A percentile compares a stretch with the other conserved stretches of the same genome.
Evolutionary conservation across 345 rosid genomes (phyloP).

Genomic region (Euphorbia lathyris): DNA sequence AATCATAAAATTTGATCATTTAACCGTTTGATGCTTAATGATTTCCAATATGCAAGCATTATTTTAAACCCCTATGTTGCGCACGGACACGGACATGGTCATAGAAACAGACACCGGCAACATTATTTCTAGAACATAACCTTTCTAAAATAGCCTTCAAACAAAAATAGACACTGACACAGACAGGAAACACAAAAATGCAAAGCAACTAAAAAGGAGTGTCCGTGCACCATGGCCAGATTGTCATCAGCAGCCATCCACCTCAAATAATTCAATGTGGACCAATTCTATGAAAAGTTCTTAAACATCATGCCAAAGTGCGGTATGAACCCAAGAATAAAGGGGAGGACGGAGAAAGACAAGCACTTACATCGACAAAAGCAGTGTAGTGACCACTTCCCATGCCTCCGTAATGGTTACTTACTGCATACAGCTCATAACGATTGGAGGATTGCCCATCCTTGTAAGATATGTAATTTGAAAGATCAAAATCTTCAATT

Average conservation of each 20-base stretch:
- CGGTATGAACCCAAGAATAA: not conserved
- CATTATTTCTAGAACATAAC: too few species aligned
- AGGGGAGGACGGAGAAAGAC: not conserved
- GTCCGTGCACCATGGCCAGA: too few species aligned
- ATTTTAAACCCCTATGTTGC: too few species aligned
- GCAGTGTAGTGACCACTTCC: slow-evolving; percentile 30
- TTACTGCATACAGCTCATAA: slow-evolving; percentile 23
- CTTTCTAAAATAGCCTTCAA: too few species aligned
- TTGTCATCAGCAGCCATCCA: not conserved
- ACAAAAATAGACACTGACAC: too few species aligned
- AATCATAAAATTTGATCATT: too few species aligned
- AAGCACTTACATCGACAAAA: slow-evolving; percentile 21
- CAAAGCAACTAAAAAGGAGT: too few species aligned
- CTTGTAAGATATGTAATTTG: slow-evolving; percentile 13
- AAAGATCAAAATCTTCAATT: slow-evolving; percentile 24
- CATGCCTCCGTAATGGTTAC: slow-evolving; percentile 30
- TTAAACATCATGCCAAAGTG: not conserved
- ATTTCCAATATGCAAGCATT: not conserved
- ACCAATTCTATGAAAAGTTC: not conserved
- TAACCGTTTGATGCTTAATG: too few species aligned
- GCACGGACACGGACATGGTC: too few species aligned
- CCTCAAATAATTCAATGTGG: not conserved
- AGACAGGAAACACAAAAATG: too few species aligned
- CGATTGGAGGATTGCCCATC: not conserved
- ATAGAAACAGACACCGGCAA: too few species aligned